Percentiles rank a stretch among this genome's conserved stretches.
These are phyloP conservation scores for Puccinia horiana DNA, from an alignment of 1,284 basidiomycete genomes.

Conservation along the genomic window DNA sequence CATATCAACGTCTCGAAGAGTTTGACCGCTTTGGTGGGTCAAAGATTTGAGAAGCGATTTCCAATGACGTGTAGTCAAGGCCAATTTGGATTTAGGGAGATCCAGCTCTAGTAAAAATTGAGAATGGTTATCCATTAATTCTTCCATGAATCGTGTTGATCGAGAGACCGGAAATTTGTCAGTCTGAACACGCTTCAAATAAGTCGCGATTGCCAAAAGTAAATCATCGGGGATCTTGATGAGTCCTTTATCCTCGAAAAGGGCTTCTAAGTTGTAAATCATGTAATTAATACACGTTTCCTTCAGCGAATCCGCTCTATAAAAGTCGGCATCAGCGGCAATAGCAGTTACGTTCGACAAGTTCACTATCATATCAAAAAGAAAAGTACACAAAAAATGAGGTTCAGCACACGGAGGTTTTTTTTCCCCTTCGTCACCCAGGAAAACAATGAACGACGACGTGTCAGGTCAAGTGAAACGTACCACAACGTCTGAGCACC, in stretches of 20 bases:
- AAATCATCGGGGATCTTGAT: slow-evolving; percentile 70
- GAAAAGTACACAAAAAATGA: background rate
- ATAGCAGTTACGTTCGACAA: slow-evolving; percentile 78
- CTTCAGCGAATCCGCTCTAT: slow-evolving; percentile 72
- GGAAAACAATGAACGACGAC: background rate
- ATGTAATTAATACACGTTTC: slow-evolving; percentile 79
- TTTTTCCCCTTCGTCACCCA: background rate
- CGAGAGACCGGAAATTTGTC: slow-evolving; percentile 70
- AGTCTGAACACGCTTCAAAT: slow-evolving; percentile 68
- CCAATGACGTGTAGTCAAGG: slow-evolving; percentile 52
- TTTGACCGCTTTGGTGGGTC: slow-evolving; percentile 3
- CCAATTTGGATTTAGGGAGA: slow-evolving; percentile 70
- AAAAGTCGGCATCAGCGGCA: slow-evolving; percentile 78
- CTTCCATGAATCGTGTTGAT: slow-evolving; percentile 65
- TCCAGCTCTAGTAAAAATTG: slow-evolving; percentile 81
- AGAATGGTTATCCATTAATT: slow-evolving; percentile 68
- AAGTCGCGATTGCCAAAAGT: slow-evolving; percentile 69
- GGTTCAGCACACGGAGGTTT: background rate
- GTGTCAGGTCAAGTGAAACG: slow-evolving; percentile 17
- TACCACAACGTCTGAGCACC: slow-evolving; percentile 65
- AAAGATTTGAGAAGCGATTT: slow-evolving; percentile 28
- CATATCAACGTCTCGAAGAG: slow-evolving; percentile 1
- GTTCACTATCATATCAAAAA: slow-evolving; percentile 64
- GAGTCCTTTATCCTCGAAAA: slow-evolving; percentile 78
- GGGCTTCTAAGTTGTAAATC: slow-evolving; percentile 78